Evolutionary conservation across 78 protist genomes (phyloP).

Genomic region (Reticulomyxa filosa): DNA sequence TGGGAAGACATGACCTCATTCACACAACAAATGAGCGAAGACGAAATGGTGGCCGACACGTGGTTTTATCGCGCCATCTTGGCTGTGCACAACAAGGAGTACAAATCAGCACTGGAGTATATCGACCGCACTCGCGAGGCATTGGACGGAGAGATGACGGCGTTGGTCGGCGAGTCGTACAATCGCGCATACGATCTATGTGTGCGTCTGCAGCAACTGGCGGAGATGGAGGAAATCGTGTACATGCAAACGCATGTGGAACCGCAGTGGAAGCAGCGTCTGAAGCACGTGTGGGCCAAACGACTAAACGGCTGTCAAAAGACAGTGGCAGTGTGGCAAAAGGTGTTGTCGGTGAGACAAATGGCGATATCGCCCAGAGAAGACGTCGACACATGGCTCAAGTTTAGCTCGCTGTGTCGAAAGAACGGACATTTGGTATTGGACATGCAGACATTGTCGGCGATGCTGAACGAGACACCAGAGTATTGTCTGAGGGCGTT

Average conservation of each 20-base stretch:
- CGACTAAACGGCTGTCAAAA: constrained; percentile 51
- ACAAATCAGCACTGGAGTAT: not conserved
- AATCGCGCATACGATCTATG: not conserved
- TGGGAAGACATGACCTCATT: no score
- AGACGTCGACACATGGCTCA: constrained; percentile 48
- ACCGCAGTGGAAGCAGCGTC: not conserved
- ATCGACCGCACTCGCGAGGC: not conserved
- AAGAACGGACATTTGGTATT: constrained; percentile 34
- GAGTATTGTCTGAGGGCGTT: not conserved
- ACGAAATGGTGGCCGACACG: not conserved
- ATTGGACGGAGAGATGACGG: not conserved
- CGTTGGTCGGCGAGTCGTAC: constrained; percentile 6
- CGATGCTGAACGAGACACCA: not conserved
- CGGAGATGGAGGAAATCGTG: constrained; percentile 5
- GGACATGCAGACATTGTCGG: not conserved
- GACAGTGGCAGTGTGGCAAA: constrained; percentile 50
- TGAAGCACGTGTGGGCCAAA: constrained; percentile 43
- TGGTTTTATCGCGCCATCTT: not conserved
- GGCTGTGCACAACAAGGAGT: not conserved
- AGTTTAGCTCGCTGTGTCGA: constrained; percentile 45
- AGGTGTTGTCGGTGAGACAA: constrained; percentile 42
- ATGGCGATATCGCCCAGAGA: constrained; percentile 58
- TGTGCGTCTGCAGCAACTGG: not conserved
- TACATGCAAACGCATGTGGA: not conserved
- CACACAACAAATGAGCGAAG: no score